phyloP scores from a whole-genome alignment of 1,139 yeast species.

The Eremothecium coryli region DNA sequence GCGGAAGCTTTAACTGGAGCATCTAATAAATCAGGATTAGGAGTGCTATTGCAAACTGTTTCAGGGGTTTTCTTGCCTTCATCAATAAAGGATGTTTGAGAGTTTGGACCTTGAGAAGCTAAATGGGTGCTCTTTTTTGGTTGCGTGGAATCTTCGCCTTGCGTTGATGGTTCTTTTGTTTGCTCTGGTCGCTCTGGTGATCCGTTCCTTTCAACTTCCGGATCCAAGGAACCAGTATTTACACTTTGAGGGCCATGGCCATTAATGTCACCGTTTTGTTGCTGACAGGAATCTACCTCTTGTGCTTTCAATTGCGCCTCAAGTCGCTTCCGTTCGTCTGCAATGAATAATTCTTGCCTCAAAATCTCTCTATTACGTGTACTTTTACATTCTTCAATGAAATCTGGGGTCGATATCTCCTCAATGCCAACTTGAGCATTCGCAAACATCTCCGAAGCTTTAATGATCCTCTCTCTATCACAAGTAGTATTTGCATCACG shows the following conservation, averaged over 20 bases:
- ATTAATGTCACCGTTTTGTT: slow-evolving; percentile 3
- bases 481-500: slow-evolving; percentile 65
- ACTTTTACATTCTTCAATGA: slow-evolving; percentile 66
- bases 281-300: background rate
- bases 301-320: slow-evolving; percentile 10
- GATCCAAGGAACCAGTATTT: slow-evolving; percentile 21
- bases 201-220: slow-evolving; percentile 2
- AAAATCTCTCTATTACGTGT: slow-evolving; percentile 59
- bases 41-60: background rate
- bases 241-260: slow-evolving; percentile 10
- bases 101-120: background rate
- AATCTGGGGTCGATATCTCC: slow-evolving; percentile 69
- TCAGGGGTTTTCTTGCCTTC: slow-evolving; percentile 2
- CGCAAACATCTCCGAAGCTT: slow-evolving; percentile 93
- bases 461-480: slow-evolving; percentile 76
- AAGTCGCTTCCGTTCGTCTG: slow-evolving; percentile 31
- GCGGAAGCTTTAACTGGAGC: background rate
- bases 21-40: background rate
- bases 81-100: background rate
- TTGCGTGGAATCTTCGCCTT: background rate
- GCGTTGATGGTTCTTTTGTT: background rate
- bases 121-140: background rate
- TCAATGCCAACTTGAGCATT: slow-evolving; percentile 94
- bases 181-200: background rate
- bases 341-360: slow-evolving; percentile 39